Base-by-base conservation (phyloP, 495 filamentous ascomycete genomes). In the Parathielavia hyrcaniae region DNA sequence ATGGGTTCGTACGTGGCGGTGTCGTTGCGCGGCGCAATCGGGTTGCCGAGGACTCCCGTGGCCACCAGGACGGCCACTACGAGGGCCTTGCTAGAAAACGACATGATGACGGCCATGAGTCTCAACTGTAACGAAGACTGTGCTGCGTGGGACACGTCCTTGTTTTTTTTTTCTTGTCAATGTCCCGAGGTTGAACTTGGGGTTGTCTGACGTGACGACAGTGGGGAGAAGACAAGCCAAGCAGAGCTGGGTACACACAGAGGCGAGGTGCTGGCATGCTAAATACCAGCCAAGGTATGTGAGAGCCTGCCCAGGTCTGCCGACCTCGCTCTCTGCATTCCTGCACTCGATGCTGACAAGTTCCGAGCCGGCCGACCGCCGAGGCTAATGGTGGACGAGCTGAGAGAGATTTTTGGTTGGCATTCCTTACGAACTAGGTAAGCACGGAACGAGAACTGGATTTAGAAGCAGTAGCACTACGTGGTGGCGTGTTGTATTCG, bases 41-140 rank as follows among this genome's bases (percentile, higher is more conserved):
- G 64, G 40, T 53, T 68, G 55, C 53, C 61, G 36, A 34, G 13
- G 45, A 51, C 53, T 16, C 34, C 56, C 23, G 49, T 36, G 20
- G 51, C 23, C 20, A 48, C 40, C 51, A 63, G 23, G 35, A 39
- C 44, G 49, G 59, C 22, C 14, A 64, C 35, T 16, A 64, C 22
- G 20, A 66, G 34, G 14, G 47, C 34, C 36, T 40, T 49, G 23
- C 35, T 36, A 53, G 45, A 52, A 38, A 53, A 14, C 17, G 49
- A 41, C n/a, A n/a, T n/a, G 36, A 57, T 2, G 22, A 22, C 39
- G 26, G 50, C 12, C 50, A 62, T 48, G 40, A n/a, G n/a, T n/a
- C n/a, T n/a, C n/a, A n/a, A n/a, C n/a, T n/a, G n/a, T n/a, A n/a
- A n/a, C n/a, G n/a, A n/a, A n/a, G n/a, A n/a, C n/a, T n/a, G n/a